These are phyloP conservation scores for Ogataea pini DNA, from an alignment of 805 yeast genomes.

Conservation along the genomic window DNA sequence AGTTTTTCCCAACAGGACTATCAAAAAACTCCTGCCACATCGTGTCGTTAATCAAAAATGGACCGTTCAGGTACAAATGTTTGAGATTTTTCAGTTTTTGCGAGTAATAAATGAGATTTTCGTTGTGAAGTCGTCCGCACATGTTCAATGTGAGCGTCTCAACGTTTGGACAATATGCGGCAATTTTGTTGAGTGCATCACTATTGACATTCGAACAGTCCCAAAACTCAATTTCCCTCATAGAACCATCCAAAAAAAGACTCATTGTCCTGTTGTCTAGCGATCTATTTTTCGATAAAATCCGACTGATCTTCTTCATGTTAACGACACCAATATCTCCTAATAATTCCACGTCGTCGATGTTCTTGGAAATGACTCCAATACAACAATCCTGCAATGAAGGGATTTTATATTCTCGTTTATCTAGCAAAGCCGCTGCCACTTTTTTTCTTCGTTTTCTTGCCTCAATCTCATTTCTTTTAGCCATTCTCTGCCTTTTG, in stretches of 20 bases:
- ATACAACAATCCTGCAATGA: slow-evolving; percentile 84
- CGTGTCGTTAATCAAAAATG: slow-evolving; percentile 75
- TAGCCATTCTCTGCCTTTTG: slow-evolving; percentile 45
- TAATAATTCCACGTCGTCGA: slow-evolving; percentile 72
- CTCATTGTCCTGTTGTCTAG: slow-evolving; percentile 70
- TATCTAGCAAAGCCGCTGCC: slow-evolving; percentile 83
- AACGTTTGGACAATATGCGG: slow-evolving; percentile 76
- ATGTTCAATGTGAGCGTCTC: slow-evolving; percentile 68
- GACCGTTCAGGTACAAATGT: slow-evolving; percentile 76
- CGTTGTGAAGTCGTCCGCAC: slow-evolving; percentile 92
- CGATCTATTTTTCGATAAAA: slow-evolving; percentile 80
- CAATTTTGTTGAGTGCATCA: slow-evolving; percentile 66
- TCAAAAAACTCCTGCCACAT: slow-evolving; percentile 81
- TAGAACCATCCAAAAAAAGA: slow-evolving; percentile 65
- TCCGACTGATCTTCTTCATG: slow-evolving; percentile 68
- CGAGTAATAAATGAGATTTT: slow-evolving; percentile 62
- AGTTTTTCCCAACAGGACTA: slow-evolving; percentile 46
- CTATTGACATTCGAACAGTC: slow-evolving; percentile 83
- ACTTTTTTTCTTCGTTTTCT: slow-evolving; percentile 73
- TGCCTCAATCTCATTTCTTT: slow-evolving; percentile 58
- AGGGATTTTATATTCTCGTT: slow-evolving; percentile 61
- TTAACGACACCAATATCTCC: slow-evolving; percentile 85
- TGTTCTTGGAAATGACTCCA: slow-evolving; percentile 59
- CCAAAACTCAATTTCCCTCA: slow-evolving; percentile 71
- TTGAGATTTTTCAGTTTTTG: slow-evolving; percentile 57